These are phyloP conservation scores for Singerocomus inundabilis DNA, from an alignment of 1,284 basidiomycete species.

Conservation along the genomic window DNA sequence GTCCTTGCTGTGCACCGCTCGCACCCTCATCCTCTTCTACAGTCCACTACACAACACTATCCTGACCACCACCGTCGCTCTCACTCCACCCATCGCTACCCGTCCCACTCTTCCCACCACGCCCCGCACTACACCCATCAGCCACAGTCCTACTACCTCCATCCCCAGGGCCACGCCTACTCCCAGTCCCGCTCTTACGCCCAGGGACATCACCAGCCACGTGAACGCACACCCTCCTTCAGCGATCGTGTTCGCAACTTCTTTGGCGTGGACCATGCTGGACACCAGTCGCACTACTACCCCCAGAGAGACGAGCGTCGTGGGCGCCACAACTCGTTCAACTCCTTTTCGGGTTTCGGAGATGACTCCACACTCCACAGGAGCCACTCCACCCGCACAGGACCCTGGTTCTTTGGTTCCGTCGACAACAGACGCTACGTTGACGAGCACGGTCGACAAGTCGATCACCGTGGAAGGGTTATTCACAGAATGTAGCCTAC, in stretches of 20 bases:
- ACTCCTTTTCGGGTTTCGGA: constrained; percentile 22
- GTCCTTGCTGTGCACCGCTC: too few species aligned
- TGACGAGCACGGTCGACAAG: constrained; percentile 28
- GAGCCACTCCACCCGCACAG: constrained; percentile 18
- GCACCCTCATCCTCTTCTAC: too few species aligned
- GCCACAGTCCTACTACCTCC: constrained; percentile 7
- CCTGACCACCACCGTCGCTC: neutral
- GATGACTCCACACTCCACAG: constrained; percentile 17
- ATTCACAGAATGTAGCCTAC: constrained; percentile 28
- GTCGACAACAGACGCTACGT: constrained; percentile 17
- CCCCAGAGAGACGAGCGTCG: constrained; percentile 11
- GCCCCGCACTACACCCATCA: constrained; percentile 11
- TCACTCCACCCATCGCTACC: neutral
- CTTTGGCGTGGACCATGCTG: constrained; percentile 20
- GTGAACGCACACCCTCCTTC: constrained; percentile 23
- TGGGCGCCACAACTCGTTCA: constrained; percentile 28
- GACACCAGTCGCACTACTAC: neutral
- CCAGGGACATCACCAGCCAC: constrained; percentile 3
- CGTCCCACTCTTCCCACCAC: constrained; percentile 12
- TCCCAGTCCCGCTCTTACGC: constrained; percentile 5
- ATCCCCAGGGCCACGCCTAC: neutral
- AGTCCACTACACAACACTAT: too few species aligned
- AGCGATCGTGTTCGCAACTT: constrained; percentile 29
- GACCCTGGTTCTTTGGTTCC: constrained; percentile 23
- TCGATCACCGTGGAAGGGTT: constrained; percentile 25